Base-by-base conservation (phyloP, 176 grass and related monocot genomes). In the Juncus effusus region DNA sequence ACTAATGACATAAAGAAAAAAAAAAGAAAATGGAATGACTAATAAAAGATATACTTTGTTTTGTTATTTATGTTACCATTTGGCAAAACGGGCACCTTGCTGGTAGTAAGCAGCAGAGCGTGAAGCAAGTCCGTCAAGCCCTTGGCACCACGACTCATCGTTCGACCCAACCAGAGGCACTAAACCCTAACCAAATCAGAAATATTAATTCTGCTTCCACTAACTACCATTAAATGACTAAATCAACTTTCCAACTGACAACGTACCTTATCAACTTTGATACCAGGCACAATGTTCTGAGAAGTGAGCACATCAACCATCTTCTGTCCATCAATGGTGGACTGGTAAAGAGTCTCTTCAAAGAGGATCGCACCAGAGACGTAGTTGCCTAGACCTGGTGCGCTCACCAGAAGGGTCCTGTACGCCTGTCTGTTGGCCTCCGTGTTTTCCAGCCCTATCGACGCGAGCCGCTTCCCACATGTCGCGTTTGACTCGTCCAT, bases 191-290 rank as follows among this genome's bases (percentile, higher is more conserved):
- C 39, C 83, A 69, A 36, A 16, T 60, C n/a, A 56, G 65, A 19
- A 41, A 38, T 40, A 38, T 14, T 1, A 47, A 50, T 61, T 59
- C 19, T 28, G 19, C 19, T 28, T 28, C 19, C 19, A 28, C 19
- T 28, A 28, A 28, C 19, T 28, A 28, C 19, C 19, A 28, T 11
- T 36, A 50, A 42, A 10, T 44, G 57, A 50, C 12, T 19, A 13
- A 54, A 42, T 7, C 16, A 40, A 11, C 14, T 64, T 16, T 28
- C 36, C 36, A 28, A 28, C 19, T 38, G 16, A 40, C 7, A 13
- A n/a, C 19, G 19, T 87, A 94, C 95, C 89, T 99, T 99, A 78
- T 99, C 95, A 35, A 99, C 95, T 77, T 99, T 99, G 83, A 99
- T 99, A 56, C 95, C 95, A 0, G 95, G 95, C 63, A 94, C 67